phyloP scores from a whole-genome alignment of 352 stramenopile species.

The Phytopythium litorale region DNA sequence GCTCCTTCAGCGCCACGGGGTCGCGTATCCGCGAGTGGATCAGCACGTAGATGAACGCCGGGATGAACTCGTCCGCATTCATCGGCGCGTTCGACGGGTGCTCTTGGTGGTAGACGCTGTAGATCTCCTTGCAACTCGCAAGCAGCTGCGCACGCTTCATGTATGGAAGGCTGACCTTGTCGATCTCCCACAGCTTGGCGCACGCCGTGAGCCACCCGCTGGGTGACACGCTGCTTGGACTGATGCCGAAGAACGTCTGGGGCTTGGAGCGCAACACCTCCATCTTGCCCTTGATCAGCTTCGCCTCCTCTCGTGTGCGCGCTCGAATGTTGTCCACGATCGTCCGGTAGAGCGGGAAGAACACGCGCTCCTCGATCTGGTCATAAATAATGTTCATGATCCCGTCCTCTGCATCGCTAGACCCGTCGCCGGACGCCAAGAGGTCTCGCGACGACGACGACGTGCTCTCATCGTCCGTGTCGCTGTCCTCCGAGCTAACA shows the following conservation, averaged over 20 bases:
- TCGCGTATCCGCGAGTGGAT: constrained; percentile 71
- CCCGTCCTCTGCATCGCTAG: constrained; percentile 53
- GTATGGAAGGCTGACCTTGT: constrained; percentile 75
- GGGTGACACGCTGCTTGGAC: constrained; percentile 55
- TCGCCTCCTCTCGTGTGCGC: constrained; percentile 61
- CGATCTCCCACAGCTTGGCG: constrained; percentile 64
- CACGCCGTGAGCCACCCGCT: constrained; percentile 57
- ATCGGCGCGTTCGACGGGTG: constrained; percentile 71
- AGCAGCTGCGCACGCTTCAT: constrained; percentile 81
- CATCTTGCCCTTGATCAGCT: constrained; percentile 74
- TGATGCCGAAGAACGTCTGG: constrained; percentile 84
- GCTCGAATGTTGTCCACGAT: constrained; percentile 64
- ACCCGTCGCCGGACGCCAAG: constrained; percentile 12
- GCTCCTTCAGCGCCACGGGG: constrained; percentile 67
- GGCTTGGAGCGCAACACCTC: constrained; percentile 74
- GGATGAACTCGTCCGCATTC: constrained; percentile 85
- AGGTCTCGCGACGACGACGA: neutral
- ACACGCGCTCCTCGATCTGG: constrained; percentile 83
- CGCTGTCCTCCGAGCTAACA: constrained; percentile 22
- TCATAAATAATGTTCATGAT: constrained; percentile 73
- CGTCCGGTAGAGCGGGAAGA: constrained; percentile 68
- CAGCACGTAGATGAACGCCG: constrained; percentile 85
- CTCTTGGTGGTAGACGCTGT: constrained; percentile 66
- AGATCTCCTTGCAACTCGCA: constrained; percentile 80
- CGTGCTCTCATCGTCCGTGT: constrained; percentile 22